Base-by-base conservation (phyloP, 2,329 filamentous ascomycete species). In the Hypomyces perniciosus region DNA sequence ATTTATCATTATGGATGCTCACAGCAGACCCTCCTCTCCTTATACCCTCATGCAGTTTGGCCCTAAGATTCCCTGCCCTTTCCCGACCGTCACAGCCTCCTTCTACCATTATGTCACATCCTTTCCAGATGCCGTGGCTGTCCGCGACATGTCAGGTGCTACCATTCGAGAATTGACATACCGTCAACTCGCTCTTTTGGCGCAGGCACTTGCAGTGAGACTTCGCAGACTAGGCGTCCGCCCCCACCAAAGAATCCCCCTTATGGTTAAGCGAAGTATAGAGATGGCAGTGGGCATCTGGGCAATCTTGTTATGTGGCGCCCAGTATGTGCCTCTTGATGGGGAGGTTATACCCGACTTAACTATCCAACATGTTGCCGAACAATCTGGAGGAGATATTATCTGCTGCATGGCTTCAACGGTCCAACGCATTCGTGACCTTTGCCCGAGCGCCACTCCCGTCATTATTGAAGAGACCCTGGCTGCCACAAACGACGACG, bases 271-370 rank as follows among this genome's bases (percentile, higher is more conserved):
- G 52, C 71, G 79, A 10, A 75, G 77, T 37, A 64, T 78, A 44
- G 77, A 79, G 55, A 80, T 83, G 77, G 65, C 81, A 6, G 69
- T 80, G 44, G 78, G 75, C 20, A 80, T 82, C 44, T 68, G 79
- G 50, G 79, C 77, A 2, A 68, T 81, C 13, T 65, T 83, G 34
- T 78, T 78, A 50, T 74, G 74, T 44, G 79, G 79, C 20, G 79
- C 74, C 10, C 79, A 83, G 56, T 83, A 83, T 58, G 71, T 82
- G 5, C 80, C 80, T 3, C 69, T 83, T 2, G 80, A 84, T 54
- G 79, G 79, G 34, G 74, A 75, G 5, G 69, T 79, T 31, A 73
- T 76, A 8, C 68, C 76, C 0, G 73, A 76, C 45, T 65, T 68
- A 13, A 73, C 73, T 3, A 67, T 83, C 28, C 63, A 65, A 27